phyloP scores from a whole-genome alignment of 106 monocot genomes.

The Dendrobium nobile region DNA sequence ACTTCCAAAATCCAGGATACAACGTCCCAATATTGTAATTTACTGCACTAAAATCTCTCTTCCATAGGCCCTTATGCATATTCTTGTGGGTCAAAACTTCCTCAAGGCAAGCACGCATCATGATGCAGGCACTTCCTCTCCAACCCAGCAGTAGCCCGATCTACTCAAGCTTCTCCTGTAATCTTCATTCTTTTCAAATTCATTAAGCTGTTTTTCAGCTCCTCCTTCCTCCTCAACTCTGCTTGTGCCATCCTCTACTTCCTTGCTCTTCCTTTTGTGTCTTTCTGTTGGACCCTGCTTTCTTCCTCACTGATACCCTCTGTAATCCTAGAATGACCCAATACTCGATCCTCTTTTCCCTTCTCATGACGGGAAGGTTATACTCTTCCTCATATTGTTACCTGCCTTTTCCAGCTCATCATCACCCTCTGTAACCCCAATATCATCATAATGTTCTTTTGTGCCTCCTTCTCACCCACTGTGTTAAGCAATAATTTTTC shows the following conservation, averaged over 20 bases:
- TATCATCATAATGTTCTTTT: slow-evolving; percentile 22
- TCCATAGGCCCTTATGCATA: slow-evolving; percentile 91
- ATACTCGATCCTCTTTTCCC: slow-evolving; percentile 55
- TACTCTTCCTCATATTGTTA: slow-evolving; percentile 67
- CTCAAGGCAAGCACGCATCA: slow-evolving; percentile 57
- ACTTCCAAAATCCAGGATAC: slow-evolving; percentile 73
- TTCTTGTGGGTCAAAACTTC: slow-evolving; percentile 91
- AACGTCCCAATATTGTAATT: slow-evolving; percentile 72
- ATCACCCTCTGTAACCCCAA: slow-evolving; percentile 68
- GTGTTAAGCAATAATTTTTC: slow-evolving; percentile 64
- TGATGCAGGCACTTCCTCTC: slow-evolving; percentile 29
- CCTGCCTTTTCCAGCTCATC: slow-evolving; percentile 83
- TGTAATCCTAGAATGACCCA: slow-evolving; percentile 58
- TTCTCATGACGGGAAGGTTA: slow-evolving; percentile 90
- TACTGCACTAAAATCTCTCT: slow-evolving; percentile 42
- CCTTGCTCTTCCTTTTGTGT: slow-evolving; percentile 85
- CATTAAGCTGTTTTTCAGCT: slow-evolving; percentile 89
- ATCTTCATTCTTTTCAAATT: slow-evolving; percentile 99
- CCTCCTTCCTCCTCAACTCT: slow-evolving; percentile 73
- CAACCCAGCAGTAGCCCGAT: slow-evolving; percentile 65
- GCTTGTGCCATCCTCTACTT: slow-evolving; percentile 82
- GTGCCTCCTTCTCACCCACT: slow-evolving; percentile 53
- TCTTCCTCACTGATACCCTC: slow-evolving; percentile 95
- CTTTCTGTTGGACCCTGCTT: slow-evolving; percentile 67
- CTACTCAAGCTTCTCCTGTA: slow-evolving; percentile 75